Conservation (phyloP, 2,329 filamentous ascomycete genomes). For the Fusarium decemcellulare region DNA sequence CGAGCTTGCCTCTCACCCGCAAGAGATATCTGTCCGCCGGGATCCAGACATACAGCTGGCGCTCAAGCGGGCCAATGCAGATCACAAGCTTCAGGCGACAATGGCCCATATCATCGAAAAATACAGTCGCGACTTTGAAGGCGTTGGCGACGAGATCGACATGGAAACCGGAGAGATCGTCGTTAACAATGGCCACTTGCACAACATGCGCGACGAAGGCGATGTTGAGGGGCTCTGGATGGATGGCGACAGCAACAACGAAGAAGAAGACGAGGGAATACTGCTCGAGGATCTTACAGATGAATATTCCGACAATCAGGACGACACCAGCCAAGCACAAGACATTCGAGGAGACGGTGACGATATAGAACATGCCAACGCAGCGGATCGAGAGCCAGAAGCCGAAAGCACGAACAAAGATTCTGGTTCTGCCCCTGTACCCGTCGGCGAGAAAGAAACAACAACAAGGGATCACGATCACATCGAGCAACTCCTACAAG, state of each 20-base stretch:
- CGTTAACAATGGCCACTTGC: slow-evolving; percentile 91
- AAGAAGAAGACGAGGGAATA: slow-evolving; percentile 53
- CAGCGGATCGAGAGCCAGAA: neutral
- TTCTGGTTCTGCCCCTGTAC: neutral
- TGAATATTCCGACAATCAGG: slow-evolving; percentile 37
- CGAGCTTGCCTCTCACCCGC: slow-evolving; percentile 63
- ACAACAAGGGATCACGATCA: neutral
- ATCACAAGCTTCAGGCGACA: slow-evolving; percentile 81
- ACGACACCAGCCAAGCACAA: slow-evolving; percentile 23
- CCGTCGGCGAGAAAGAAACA: neutral
- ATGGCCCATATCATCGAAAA: slow-evolving; percentile 93
- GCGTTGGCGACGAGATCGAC: slow-evolving; percentile 91
- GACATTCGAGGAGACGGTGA: slow-evolving; percentile 20
- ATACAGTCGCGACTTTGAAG: slow-evolving; percentile 86
- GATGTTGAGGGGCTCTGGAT: slow-evolving; percentile 54
- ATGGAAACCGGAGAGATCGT: slow-evolving; percentile 84
- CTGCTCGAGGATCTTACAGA: slow-evolving; percentile 51
- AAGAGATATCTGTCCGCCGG: slow-evolving; percentile 58
- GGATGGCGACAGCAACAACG: slow-evolving; percentile 49
- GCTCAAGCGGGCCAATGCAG: slow-evolving; percentile 75
- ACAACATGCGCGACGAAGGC: slow-evolving; percentile 71
- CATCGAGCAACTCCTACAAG: neutral
- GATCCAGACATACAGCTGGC: slow-evolving; percentile 63
- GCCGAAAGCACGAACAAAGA: neutral
- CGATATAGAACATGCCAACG: neutral